Evolutionary conservation across 2,329 filamentous ascomycete species (phyloP).

Genomic region (Herpotrichia juniperi): DNA sequence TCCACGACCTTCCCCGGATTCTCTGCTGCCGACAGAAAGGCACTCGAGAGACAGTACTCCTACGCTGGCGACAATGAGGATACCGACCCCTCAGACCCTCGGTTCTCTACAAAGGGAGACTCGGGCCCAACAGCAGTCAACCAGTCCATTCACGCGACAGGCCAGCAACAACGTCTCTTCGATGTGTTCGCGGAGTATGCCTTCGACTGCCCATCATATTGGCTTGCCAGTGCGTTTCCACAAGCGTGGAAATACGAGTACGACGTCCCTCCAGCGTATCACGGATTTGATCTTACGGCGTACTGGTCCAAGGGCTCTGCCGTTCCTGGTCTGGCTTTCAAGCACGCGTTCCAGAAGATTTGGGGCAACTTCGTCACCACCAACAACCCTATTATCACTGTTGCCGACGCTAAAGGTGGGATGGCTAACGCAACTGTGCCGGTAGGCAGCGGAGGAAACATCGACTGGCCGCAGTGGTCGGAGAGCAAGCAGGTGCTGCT

Average conservation of each 20-base stretch:
- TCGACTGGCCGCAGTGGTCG: constrained; percentile 37
- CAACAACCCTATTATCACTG: constrained; percentile 33
- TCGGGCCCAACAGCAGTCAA: constrained; percentile 32
- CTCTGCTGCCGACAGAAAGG: constrained; percentile 30
- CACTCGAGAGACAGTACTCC: constrained; percentile 34
- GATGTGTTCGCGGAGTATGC: constrained; percentile 54
- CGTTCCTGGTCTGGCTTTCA: constrained; percentile 33
- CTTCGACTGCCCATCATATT: constrained; percentile 50
- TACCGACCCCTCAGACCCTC: constrained; percentile 26
- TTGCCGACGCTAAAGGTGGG: constrained; percentile 33
- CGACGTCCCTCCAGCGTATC: constrained; percentile 33
- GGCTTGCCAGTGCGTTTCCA: constrained; percentile 45
- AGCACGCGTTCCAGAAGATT: constrained; percentile 39
- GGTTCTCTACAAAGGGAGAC: constrained; percentile 33
- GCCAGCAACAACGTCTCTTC: constrained; percentile 46
- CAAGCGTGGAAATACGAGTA: constrained; percentile 43
- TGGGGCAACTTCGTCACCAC: constrained; percentile 40
- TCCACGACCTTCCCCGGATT: constrained; percentile 43
- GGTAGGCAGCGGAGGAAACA: constrained; percentile 18
- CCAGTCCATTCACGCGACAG: constrained; percentile 35
- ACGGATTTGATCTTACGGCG: constrained; percentile 40
- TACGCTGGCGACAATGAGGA: constrained; percentile 31
- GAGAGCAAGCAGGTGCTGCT: constrained; percentile 23
- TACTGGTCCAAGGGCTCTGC: constrained; percentile 32
- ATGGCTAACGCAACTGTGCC: constrained; percentile 30